phyloP scores from a whole-genome alignment of 108 stramenopile genomes.

The Licmophora abbreviata region DNA sequence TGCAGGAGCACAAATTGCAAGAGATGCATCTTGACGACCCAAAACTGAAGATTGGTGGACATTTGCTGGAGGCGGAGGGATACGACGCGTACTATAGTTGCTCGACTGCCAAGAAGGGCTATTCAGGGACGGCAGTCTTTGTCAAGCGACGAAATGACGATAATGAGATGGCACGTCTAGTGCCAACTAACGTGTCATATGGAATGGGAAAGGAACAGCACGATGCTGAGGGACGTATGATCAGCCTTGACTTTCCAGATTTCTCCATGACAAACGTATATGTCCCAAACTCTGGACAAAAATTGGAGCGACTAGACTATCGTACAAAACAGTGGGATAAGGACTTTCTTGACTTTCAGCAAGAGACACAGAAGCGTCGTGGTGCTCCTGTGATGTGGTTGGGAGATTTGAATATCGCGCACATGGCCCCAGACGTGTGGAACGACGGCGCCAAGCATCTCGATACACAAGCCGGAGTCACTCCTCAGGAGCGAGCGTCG shows the following conservation, averaged over 20 bases:
- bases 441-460: conserved; percentile 91
- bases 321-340: conserved; percentile 93
- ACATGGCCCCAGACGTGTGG: conserved; percentile 79
- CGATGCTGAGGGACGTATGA: conserved; percentile 89
- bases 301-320: conserved; percentile 86
- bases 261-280: conserved; percentile 88
- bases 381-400: conserved; percentile 80
- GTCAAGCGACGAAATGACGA: conserved; percentile 29
- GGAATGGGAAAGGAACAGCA: conserved; percentile 57
- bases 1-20: conserved; percentile 91
- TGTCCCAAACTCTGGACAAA: conserved; percentile 97
- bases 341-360: conserved; percentile 68
- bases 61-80: conserved; percentile 55
- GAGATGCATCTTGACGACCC: conserved; percentile 71
- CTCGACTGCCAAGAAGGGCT: conserved; percentile 91
- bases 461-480: conserved; percentile 82
- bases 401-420: conserved; percentile 91
- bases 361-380: conserved; percentile 44
- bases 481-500: conserved; percentile 75
- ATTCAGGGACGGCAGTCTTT: conserved; percentile 94
- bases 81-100: conserved; percentile 85
- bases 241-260: conserved; percentile 82
- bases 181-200: conserved; percentile 37
- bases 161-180: conserved; percentile 25
- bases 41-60: conserved; percentile 54